phyloP scores from a whole-genome alignment of 2,329 filamentous ascomycete genomes.

The Fusarium anguioides region DNA sequence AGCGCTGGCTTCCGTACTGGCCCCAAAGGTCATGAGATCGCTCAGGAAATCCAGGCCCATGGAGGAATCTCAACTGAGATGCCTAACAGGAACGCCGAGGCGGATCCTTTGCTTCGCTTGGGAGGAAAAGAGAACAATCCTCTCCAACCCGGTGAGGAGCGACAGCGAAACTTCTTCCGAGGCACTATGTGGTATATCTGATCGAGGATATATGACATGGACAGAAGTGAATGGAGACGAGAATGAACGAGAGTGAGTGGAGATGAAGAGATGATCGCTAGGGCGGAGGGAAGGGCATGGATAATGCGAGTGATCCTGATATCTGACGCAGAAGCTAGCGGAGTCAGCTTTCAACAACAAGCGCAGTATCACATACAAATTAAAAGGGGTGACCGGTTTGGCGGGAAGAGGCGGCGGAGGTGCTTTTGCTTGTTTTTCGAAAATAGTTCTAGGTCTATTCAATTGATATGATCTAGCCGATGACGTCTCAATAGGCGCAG shows the following conservation, averaged over 20 bases:
- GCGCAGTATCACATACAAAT: slow-evolving; percentile 19
- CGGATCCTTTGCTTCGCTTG: slow-evolving; percentile 48
- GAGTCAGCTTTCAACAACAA: not conserved
- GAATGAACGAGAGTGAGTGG: not conserved
- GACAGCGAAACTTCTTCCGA: slow-evolving; percentile 52
- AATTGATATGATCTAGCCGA: slow-evolving; percentile 10
- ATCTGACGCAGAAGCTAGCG: not conserved
- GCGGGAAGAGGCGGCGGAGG: slow-evolving; percentile 51
- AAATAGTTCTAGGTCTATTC: slow-evolving; percentile 30
- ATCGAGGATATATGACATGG: not conserved
- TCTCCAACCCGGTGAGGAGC: slow-evolving; percentile 49
- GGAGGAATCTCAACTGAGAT: slow-evolving; percentile 40
- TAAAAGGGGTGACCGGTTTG: slow-evolving; percentile 53
- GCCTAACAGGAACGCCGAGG: slow-evolving; percentile 40
- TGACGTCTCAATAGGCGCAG: not conserved
- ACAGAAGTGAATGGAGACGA: not conserved
- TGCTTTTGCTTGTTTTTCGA: slow-evolving; percentile 34
- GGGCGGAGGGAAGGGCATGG: slow-evolving; percentile 32
- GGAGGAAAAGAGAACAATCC: slow-evolving; percentile 43
- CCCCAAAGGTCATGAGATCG: slow-evolving; percentile 57
- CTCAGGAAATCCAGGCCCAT: slow-evolving; percentile 54
- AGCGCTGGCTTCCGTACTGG: slow-evolving; percentile 58
- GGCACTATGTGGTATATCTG: slow-evolving; percentile 60
- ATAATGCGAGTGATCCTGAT: slow-evolving; percentile 32
- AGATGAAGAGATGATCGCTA: slow-evolving; percentile 24